These are phyloP conservation scores for Skeletonema potamos DNA, from an alignment of 108 stramenopile genomes.

Conservation along the genomic window DNA sequence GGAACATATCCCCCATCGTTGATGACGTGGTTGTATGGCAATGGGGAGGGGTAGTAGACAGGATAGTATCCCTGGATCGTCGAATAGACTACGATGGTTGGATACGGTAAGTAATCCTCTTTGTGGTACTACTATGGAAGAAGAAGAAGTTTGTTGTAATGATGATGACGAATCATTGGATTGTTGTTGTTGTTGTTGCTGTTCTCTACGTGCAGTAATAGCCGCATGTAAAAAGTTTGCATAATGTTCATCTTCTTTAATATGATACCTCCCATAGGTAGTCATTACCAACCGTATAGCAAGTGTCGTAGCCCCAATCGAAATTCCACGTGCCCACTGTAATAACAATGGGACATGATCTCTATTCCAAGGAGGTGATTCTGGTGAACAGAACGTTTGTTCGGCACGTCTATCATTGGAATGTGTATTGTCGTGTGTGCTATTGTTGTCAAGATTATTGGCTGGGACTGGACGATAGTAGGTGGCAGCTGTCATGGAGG, in stretches of 20 bases:
- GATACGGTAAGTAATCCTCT: slow-evolving; percentile 60
- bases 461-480: slow-evolving; percentile 36
- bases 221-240: slow-evolving; percentile 25
- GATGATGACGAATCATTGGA: background rate
- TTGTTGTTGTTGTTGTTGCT: background rate
- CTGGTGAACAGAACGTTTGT: slow-evolving; percentile 28
- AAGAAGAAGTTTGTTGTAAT: too few relatives aligned
- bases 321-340: slow-evolving; percentile 24
- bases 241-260: slow-evolving; percentile 39
- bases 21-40: slow-evolving; percentile 49
- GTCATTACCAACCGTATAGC: slow-evolving; percentile 49
- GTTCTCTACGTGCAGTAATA: background rate
- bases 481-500: slow-evolving; percentile 40
- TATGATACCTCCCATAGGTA: slow-evolving; percentile 39
- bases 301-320: slow-evolving; percentile 44
- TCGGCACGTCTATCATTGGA: slow-evolving; percentile 1
- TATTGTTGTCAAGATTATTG: background rate
- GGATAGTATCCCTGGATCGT: slow-evolving; percentile 64
- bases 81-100: slow-evolving; percentile 67
- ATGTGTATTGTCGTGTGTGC: background rate
- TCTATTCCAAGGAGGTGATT: slow-evolving; percentile 37
- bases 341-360: slow-evolving; percentile 38
- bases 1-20: slow-evolving; percentile 67
- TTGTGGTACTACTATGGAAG: too few relatives aligned
- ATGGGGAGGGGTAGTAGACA: slow-evolving; percentile 53